Base-by-base conservation (phyloP, 1,139 yeast genomes). In the Pichia sp. region DNA sequence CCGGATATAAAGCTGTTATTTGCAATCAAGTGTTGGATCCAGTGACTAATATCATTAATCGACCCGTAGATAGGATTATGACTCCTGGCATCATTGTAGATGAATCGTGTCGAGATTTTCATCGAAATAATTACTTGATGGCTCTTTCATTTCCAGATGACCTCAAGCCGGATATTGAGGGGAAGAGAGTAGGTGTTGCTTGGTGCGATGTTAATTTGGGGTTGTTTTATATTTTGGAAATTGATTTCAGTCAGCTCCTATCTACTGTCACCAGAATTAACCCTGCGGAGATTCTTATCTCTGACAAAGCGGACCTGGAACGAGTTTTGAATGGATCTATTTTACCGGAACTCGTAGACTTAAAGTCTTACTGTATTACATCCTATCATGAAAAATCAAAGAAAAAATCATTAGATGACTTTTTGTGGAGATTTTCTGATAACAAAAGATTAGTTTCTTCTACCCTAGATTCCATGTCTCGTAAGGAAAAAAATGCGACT, bases 171-270 rank as follows among this genome's bases (percentile, higher is more conserved):
- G 67, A 68, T 40, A 71, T 73, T 15, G 72, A 78, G 0, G 74
- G 80, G 0, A 82, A 80, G 62, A 69, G 76, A 56, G 69, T 90
- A 2, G 97, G 97, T 0, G 66, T 93, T 5, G 80, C 93, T 19
- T 93, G 99, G 99, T 79, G 87, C 41, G 98, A 93, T 68, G 74
- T 93, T 1, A 86, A 95, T 0, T 82, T 93, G 0, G 98, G 98
- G 0, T 85, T 82, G 41, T 80, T 90, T 50, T 81, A 76, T 63
- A 84, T 84, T 3, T 87, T 87, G 62, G 81, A 80, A 47, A 82
- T 90, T 0, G 77, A 79, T 0, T 64, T 80, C 23, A 75, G 72
- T 4, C 79, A 79, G n/a, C 66, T 88, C 5, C 72, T 78, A 56
- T 75, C 87, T 4, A 88, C 84, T 57, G 68, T 88, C 1, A 73